Evolutionary conservation across 192 early-diverging fungal species (phyloP), one percentile per base, ranked within the genome.

Genomic region (Coemansia sp.): DNA sequence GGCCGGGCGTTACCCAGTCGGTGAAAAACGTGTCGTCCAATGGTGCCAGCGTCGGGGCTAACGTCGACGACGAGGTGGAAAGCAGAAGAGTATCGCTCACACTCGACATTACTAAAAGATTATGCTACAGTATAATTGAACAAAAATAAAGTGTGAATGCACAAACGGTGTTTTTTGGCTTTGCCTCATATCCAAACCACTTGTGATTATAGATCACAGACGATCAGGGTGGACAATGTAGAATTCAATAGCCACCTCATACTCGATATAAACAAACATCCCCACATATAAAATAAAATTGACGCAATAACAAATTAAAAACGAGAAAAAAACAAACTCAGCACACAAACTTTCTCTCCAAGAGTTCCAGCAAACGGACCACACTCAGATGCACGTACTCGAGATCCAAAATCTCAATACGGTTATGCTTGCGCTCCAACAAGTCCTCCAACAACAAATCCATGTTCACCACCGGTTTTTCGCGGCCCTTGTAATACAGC

Each of bases 381-480:
- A 97, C 93, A 60, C 90, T 91, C 28, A 97, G 83, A 52, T 93
- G 90, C 22, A 97, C 94, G 62, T 94, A 96, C 81, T 96, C 94
- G 9, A 97, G 82, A 72, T 97, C 95, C 20, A 97, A 72, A 20
- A 91, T 73, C 55, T 91, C 78, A 7, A 94, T 88, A 34, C 93
- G 92, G 68, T 91, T 86, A 78, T 95, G 93, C 87, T 97, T 94
- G 86, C 90, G 90, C 71, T 90, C 90, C 44, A 91, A 67, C 60
- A 93, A 62, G 68, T 93, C 89, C 68, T 91, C 90, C 48, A 97
- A 77, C 59, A 94, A 90, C 63, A 97, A 84, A 71, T 97, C 94
- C 94, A 97, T 97, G 77, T 95, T 93, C 62, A 97, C 69, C 36
- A 97, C 95, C 0, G 95, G 87, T 57, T 93, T 91, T 42, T 96